A percentile compares a stretch with the other conserved stretches of the same genome.
phyloP scores from a whole-genome alignment of 1,284 basidiomycete species.

The Volvariella surrecta region DNA sequence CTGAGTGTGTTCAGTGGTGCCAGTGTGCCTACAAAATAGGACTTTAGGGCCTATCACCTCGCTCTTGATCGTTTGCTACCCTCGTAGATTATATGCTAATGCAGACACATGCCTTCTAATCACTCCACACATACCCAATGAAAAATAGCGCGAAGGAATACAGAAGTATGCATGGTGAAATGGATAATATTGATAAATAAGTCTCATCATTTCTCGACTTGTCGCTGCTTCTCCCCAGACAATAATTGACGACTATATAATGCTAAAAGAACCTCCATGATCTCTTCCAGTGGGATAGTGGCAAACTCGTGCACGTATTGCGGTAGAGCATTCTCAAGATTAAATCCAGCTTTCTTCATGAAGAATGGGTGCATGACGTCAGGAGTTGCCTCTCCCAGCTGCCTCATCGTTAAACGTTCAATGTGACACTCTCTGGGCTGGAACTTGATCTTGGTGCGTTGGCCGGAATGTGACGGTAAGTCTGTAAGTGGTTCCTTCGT shows the following conservation, averaged over 20 bases:
- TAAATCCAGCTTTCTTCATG: slow-evolving; percentile 78
- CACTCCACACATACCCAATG: no score
- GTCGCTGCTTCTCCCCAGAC: slow-evolving; percentile 15
- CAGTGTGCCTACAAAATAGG: slow-evolving; percentile 16
- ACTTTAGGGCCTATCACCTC: slow-evolving; percentile 4
- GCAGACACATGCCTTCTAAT: background rate
- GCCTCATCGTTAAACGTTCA: slow-evolving; percentile 70
- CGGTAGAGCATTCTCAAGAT: slow-evolving; percentile 72
- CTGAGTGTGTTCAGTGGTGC: slow-evolving; percentile 72
- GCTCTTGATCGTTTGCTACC: slow-evolving; percentile 8
- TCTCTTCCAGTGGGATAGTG: slow-evolving; percentile 73
- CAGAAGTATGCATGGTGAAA: no score
- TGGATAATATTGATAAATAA: no score
- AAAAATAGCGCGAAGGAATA: no score
- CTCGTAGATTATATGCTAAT: background rate
- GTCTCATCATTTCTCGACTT: slow-evolving; percentile 4
- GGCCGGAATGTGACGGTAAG: slow-evolving; percentile 10
- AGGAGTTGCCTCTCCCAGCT: slow-evolving; percentile 80
- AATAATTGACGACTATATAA: slow-evolving; percentile 75
- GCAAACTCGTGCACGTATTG: slow-evolving; percentile 86
- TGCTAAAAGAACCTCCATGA: slow-evolving; percentile 75
- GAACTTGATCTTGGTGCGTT: slow-evolving; percentile 34
- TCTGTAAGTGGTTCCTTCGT: slow-evolving; percentile 14
- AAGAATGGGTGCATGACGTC: slow-evolving; percentile 85
- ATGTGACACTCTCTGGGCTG: slow-evolving; percentile 47